These are phyloP conservation scores for Vanderwaltozyma yarrowii DNA, from an alignment of 805 yeast species.

Conservation along the genomic window DNA sequence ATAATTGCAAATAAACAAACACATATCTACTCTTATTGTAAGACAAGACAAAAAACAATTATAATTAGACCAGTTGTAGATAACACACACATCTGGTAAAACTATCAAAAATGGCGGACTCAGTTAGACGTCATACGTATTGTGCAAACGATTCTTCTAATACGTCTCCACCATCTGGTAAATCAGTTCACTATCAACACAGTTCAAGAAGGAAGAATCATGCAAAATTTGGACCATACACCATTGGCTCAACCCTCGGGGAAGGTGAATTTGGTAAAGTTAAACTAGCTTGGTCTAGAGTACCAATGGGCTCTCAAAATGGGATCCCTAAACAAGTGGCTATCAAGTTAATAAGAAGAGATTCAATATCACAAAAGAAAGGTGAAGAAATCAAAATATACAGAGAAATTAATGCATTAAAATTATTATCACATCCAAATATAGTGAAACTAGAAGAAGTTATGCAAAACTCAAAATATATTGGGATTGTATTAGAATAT, in stretches of 20 bases:
- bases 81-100: too few relatives aligned
- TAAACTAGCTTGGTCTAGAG: conserved; percentile 93
- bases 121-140: conserved; percentile 23
- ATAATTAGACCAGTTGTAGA: too few relatives aligned
- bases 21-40: too few relatives aligned
- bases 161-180: not conserved
- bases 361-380: conserved; percentile 62
- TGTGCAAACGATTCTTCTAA: conserved; percentile 18
- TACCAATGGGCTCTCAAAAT: conserved; percentile 12
- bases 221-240: conserved; percentile 80
- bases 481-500: conserved; percentile 92
- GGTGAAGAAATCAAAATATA: conserved; percentile 82
- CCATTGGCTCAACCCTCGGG: conserved; percentile 87
- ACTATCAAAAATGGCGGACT: conserved; percentile 12
- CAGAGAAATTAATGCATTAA: conserved; percentile 86
- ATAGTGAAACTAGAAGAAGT: conserved; percentile 89
- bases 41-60: too few relatives aligned
- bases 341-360: conserved; percentile 81
- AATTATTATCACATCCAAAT: conserved; percentile 83
- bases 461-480: conserved; percentile 84
- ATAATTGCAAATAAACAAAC: too few relatives aligned
- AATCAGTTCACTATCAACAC: conserved; percentile 2
- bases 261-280: conserved; percentile 99
- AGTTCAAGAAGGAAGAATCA: conserved; percentile 38
- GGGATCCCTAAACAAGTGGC: conserved; percentile 71